A percentile compares a stretch with the other conserved stretches of the same genome.
These are phyloP conservation scores for Patellifolia procumbens DNA, from an alignment of 179 eudicot species.

Conservation along the genomic window DNA sequence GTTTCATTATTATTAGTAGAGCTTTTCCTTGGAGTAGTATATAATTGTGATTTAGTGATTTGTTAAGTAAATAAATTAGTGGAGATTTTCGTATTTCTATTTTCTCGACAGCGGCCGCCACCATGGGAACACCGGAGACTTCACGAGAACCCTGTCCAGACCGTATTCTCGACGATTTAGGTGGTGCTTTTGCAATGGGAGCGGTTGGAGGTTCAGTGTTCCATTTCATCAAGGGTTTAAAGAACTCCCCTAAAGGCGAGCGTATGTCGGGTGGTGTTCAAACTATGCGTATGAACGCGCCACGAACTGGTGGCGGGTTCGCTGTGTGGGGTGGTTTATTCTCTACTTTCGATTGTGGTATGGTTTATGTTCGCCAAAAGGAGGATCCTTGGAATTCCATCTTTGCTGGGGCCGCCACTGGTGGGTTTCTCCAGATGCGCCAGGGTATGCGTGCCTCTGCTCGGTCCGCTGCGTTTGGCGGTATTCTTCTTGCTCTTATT, in stretches of 20 bases:
- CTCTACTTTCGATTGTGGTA: constrained; percentile 55
- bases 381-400: constrained; percentile 84
- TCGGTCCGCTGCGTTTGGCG: constrained; percentile 49
- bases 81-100: too few relatives aligned
- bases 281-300: constrained; percentile 54
- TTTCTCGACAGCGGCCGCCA: neutral
- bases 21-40: too few relatives aligned
- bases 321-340: constrained; percentile 71
- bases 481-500: constrained; percentile 44
- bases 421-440: constrained; percentile 58
- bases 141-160: constrained; percentile 69
- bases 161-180: constrained; percentile 48
- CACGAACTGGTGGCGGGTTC: constrained; percentile 54
- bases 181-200: constrained; percentile 68
- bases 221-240: constrained; percentile 56
- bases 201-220: constrained; percentile 58
- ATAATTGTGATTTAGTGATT: too few relatives aligned
- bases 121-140: constrained; percentile 57
- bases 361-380: constrained; percentile 60
- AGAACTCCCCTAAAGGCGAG: constrained; percentile 48
- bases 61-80: too few relatives aligned
- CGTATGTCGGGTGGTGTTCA: constrained; percentile 46
- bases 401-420: constrained; percentile 64
- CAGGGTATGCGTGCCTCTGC: constrained; percentile 47
- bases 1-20: too few relatives aligned